Percentiles rank a stretch among this genome's conserved stretches.
Conservation (phyloP, 306 rosid species). For the Carpinus fangiana region DNA sequence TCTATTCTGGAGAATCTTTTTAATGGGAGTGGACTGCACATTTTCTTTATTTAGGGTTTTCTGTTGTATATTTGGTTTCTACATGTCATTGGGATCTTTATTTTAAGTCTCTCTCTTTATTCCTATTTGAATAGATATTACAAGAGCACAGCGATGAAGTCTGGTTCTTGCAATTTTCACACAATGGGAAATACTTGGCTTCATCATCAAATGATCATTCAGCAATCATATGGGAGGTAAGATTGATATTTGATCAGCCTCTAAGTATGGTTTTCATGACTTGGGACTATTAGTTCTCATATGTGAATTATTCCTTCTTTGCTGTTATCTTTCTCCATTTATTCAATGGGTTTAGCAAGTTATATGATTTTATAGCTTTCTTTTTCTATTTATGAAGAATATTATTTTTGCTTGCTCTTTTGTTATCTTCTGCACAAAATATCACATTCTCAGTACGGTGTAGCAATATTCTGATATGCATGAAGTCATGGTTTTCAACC, state of each 20-base stretch:
- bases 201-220: constrained; percentile 86
- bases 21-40: background rate
- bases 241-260: constrained; percentile 10
- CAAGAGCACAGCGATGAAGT: constrained; percentile 84
- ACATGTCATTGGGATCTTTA: constrained; percentile 8
- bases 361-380: no score
- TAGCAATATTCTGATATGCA: no score
- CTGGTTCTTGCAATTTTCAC: constrained; percentile 94
- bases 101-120: constrained; percentile 25
- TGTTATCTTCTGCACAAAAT: no score
- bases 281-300: no score
- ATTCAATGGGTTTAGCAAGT: constrained; percentile 7
- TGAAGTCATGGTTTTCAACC: no score
- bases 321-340: constrained; percentile 1
- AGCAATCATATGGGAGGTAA: constrained; percentile 97
- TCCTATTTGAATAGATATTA: constrained; percentile 52
- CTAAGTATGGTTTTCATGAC: no score
- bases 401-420: no score
- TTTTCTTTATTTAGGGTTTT: constrained; percentile 14
- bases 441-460: no score
- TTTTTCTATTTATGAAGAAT: no score
- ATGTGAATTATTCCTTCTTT: background rate
- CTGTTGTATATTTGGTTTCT: constrained; percentile 11
- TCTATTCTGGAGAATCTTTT: background rate
- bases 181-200: constrained; percentile 85